Base-by-base conservation (phyloP, 441 rosid species). In the Arabidopsis hybrid region DNA sequence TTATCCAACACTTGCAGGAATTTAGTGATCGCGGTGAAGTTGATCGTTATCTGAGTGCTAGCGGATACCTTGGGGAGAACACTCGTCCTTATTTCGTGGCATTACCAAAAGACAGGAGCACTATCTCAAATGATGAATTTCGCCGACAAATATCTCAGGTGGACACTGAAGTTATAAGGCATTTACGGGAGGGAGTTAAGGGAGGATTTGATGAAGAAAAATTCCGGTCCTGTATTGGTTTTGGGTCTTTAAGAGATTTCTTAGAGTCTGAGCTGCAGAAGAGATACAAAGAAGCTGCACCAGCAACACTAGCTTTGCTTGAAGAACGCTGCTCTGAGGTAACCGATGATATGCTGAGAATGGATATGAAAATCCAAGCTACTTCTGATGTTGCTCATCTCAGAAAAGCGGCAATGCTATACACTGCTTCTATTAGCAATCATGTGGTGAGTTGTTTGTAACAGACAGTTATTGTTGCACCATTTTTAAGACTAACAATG, bases 181-280 rank as follows among this genome's bases (percentile, higher is more conserved):
- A 94, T 80, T 82, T 94, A 52, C 87, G 86, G 16, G 96, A 95
- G 5, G 92, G 91, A 42, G 70, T 95, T 43, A 81, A 85, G 36
- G 97, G 97, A 75, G 99, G 99, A 63, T 94, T 88, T 60, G 99
- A 92, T 76, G 99, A 94, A 85, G 97, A 88, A 39, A 94, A 92
- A 65, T 94, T 86, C 68, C 82, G 81, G 58, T 70, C 90, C 0
- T 73, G 76, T 65, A 82, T 94, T 71, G 97, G 99, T 72, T 92
- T 94, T 75, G 83, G 88, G 56, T 90, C 91, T 35, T 78, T 94
- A 80, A 90, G 91, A 78, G 94, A 90, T 69, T 95, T 77, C 79
- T 81, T 95, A 80, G 99, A 94, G 80, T 85, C 85, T 18, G 98
- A 94, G 77, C 97, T 94, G 72, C 97, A 95, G 75, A 92, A 87